Conservation (phyloP, 2,329 filamentous ascomycete genomes). For the Aspergillus sp. region DNA sequence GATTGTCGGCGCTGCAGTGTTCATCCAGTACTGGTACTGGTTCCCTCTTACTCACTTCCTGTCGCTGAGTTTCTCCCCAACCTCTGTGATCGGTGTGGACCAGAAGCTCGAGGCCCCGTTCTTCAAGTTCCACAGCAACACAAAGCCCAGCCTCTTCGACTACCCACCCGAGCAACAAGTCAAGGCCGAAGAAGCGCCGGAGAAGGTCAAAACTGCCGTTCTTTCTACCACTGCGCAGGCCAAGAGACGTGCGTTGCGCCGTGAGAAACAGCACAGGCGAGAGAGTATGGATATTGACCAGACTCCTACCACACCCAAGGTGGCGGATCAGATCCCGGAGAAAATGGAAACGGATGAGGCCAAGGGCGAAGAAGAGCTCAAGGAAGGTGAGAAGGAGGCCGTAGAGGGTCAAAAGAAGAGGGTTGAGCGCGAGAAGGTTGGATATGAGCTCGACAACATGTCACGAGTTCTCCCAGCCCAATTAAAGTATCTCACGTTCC, state of each 20-base stretch:
- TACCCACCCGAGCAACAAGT: conserved; percentile 96
- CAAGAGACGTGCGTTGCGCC: conserved; percentile 89
- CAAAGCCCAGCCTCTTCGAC: conserved; percentile 91
- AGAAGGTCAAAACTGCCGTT: conserved; percentile 92
- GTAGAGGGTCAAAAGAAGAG: conserved; percentile 75
- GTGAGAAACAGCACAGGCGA: conserved; percentile 82
- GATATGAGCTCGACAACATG: conserved; percentile 97
- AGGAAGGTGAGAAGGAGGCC: conserved; percentile 61
- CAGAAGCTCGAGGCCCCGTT: conserved; percentile 89
- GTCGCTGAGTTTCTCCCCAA: conserved; percentile 93
- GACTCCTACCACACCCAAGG: conserved; percentile 71
- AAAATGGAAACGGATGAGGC: conserved; percentile 78
- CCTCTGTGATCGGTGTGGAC: conserved; percentile 91
- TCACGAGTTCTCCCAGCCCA: conserved; percentile 88
- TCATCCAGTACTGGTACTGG: conserved; percentile 99
- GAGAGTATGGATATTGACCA: conserved; percentile 96
- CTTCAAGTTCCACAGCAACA: conserved; percentile 95
- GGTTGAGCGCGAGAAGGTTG: conserved; percentile 91
- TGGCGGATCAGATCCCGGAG: conserved; percentile 60
- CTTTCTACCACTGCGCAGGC: conserved; percentile 96
- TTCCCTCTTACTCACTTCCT: conserved; percentile 98
- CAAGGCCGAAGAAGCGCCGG: conserved; percentile 89
- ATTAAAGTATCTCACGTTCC: conserved; percentile 93
- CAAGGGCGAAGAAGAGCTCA: conserved; percentile 64
- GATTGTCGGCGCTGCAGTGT: conserved; percentile 96